Percentiles rank a stretch among this genome's conserved stretches.
Evolutionary conservation across 176 grass and related monocot species (phyloP).

Genomic region (Dactylis glomerata): DNA sequence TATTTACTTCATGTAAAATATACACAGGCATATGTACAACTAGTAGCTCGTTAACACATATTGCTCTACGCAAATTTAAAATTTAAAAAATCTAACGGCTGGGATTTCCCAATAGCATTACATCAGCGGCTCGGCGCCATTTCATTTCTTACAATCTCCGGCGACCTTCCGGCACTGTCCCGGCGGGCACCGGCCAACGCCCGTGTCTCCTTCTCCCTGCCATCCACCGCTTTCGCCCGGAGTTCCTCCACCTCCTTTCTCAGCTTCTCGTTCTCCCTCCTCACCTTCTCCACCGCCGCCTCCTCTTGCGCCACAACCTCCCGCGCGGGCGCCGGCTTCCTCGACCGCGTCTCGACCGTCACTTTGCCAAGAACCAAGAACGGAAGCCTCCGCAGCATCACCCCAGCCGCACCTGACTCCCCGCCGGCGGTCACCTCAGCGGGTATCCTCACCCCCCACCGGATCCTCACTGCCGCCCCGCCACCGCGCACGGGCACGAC

Average conservation of each 20-base stretch:
- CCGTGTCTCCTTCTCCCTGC: neutral
- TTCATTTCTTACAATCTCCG: neutral
- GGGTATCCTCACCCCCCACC: constrained; percentile 28
- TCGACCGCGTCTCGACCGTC: neutral
- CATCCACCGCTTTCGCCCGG: neutral
- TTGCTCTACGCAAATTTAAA: too few relatives aligned
- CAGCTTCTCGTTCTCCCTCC: constrained; percentile 20
- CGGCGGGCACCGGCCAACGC: neutral
- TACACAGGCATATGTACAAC: too few relatives aligned
- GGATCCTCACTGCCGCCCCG: neutral
- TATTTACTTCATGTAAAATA: too few relatives aligned
- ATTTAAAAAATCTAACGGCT: neutral
- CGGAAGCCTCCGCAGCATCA: neutral
- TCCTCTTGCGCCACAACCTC: neutral
- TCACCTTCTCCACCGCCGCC: neutral
- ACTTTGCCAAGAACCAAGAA: constrained; percentile 24
- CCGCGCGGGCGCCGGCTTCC: neutral
- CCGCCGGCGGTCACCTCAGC: neutral
- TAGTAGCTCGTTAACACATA: too few relatives aligned
- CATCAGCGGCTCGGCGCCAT: neutral
- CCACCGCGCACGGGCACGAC: neutral
- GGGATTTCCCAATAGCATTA: neutral
- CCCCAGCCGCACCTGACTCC: neutral
- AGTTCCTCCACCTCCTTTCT: neutral
- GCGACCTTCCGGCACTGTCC: neutral